phyloP scores from a whole-genome alignment of 2,329 filamentous ascomycete genomes.

The Pseudocercospora fijiensis region DNA sequence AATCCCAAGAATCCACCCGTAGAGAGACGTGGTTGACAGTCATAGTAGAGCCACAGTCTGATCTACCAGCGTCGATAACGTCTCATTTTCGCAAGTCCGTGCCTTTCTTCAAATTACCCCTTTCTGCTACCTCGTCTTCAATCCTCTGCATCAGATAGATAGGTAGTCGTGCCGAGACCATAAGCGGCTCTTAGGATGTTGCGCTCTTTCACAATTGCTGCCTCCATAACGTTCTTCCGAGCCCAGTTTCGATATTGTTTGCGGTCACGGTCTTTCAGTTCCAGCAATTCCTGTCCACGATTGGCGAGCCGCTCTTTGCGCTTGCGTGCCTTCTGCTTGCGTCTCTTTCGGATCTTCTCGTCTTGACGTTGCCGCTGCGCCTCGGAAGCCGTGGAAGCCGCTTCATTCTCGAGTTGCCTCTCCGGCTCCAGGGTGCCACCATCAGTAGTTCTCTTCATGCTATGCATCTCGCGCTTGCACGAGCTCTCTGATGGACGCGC shows the following conservation, averaged over 20 bases:
- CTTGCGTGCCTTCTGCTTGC: not conserved
- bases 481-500: not conserved
- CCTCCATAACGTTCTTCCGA: not conserved
- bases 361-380: not conserved
- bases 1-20: not conserved
- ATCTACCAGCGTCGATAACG: not conserved
- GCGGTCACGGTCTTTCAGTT: not conserved
- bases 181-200: not conserved
- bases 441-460: not conserved
- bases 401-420: not conserved
- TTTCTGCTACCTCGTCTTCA: not conserved
- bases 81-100: not conserved
- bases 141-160: not conserved
- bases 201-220: not conserved
- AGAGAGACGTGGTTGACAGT: not conserved
- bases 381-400: not conserved
- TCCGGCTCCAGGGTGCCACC: not conserved
- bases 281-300: not conserved
- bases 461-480: not conserved
- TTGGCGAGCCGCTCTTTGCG: not conserved
- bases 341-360: not conserved
- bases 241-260: slow-evolving; percentile 3
- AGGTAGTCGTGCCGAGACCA: not conserved
- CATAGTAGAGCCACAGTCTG: not conserved
- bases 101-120: not conserved